Percentiles rank a stretch among this genome's conserved stretches.
phyloP scores from a whole-genome alignment of 2,329 filamentous ascomycete species.

The Aureobasidium namibiae region DNA sequence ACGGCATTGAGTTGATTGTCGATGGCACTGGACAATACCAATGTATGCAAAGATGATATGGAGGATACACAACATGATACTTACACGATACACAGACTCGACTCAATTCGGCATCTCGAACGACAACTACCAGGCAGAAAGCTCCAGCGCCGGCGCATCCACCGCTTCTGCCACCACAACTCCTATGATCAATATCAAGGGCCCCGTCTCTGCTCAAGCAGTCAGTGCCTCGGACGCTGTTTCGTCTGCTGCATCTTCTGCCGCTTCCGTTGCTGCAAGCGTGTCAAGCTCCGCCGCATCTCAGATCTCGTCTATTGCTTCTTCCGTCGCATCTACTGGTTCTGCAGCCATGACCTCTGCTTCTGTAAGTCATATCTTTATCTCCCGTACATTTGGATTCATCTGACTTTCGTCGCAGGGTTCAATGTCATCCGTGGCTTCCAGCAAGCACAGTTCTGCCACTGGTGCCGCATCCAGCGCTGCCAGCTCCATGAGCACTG shows the following conservation, averaged over 20 bases:
- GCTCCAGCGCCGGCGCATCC: slow-evolving; percentile 18
- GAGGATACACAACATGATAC: not conserved
- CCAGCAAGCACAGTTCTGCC: not conserved
- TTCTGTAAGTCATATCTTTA: slow-evolving; percentile 33
- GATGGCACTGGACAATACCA: slow-evolving; percentile 53
- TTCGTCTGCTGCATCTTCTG: slow-evolving; percentile 14
- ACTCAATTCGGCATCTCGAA: slow-evolving; percentile 55
- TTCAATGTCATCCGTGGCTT: slow-evolving; percentile 4
- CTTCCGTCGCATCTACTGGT: not conserved
- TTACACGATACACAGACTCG: slow-evolving; percentile 27
- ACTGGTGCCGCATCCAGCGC: not conserved
- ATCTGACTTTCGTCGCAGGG: not conserved
- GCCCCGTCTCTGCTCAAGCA: slow-evolving; percentile 17
- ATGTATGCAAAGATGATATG: slow-evolving; percentile 21
- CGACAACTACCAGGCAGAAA: slow-evolving; percentile 23
- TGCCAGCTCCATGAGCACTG: slow-evolving; percentile 10
- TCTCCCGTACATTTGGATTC: not conserved
- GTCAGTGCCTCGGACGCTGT: slow-evolving; percentile 15
- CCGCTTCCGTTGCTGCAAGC: not conserved
- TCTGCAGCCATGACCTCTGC: not conserved
- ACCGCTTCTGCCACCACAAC: slow-evolving; percentile 15
- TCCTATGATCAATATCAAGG: slow-evolving; percentile 18
- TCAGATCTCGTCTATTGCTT: not conserved
- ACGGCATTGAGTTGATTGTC: slow-evolving; percentile 55
- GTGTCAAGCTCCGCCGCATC: not conserved